Evolutionary conservation across 2,329 filamentous ascomycete species (phyloP).

Genomic region (Cercospora berteroae): DNA sequence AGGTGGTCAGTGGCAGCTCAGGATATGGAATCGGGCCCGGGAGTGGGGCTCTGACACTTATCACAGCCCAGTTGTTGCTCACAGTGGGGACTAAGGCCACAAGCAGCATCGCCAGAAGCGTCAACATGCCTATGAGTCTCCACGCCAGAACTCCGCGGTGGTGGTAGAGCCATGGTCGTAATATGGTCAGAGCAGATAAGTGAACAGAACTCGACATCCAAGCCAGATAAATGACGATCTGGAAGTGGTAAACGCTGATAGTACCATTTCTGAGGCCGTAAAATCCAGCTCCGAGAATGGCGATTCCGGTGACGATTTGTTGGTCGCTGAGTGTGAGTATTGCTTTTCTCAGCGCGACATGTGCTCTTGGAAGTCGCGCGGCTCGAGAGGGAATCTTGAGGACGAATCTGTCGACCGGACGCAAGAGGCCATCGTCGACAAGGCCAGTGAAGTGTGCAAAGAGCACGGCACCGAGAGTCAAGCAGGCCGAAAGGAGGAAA

Average conservation of each 20-base stretch:
- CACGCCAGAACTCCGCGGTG: conserved; percentile 10
- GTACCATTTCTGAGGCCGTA: conserved; percentile 11
- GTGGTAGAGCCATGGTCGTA: conserved; percentile 20
- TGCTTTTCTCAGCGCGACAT: conserved; percentile 17
- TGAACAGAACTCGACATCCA: conserved; percentile 28
- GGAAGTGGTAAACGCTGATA: conserved; percentile 22
- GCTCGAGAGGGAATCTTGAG: conserved; percentile 19
- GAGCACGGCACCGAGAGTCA: conserved; percentile 23
- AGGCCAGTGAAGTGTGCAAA: conserved; percentile 21
- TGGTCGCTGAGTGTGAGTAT: conserved; percentile 25
- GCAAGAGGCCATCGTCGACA: conserved; percentile 23
- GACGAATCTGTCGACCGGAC: conserved; percentile 18
- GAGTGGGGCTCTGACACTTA: not conserved
- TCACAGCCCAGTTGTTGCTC: conserved; percentile 24
- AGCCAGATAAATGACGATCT: conserved; percentile 24
- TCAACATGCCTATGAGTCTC: conserved; percentile 21
- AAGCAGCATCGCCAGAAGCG: conserved; percentile 23
- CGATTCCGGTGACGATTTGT: conserved; percentile 27
- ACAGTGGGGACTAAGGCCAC: conserved; percentile 28
- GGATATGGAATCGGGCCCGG: not conserved
- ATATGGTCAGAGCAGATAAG: conserved; percentile 23
- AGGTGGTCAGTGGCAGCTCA: conserved; percentile 2
- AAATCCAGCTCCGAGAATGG: conserved; percentile 22
- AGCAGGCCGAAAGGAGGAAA: conserved; percentile 26
- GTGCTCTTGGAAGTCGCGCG: conserved; percentile 2